phyloP scores from a whole-genome alignment of 331 rosid species.

The Malus hybrid region DNA sequence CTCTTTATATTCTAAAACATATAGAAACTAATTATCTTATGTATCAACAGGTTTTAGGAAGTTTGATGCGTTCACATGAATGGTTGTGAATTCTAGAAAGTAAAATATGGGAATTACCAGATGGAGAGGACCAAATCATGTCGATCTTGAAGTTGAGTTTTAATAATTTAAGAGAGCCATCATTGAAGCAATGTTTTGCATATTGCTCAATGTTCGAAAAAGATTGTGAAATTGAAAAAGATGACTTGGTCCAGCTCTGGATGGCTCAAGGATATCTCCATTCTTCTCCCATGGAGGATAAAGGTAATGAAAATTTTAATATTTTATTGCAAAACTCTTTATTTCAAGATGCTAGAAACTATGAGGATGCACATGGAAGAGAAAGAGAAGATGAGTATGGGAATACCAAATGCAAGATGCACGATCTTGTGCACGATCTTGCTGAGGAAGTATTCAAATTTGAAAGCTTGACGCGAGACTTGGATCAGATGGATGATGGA shows the following conservation, averaged over 20 bases:
- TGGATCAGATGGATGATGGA: too few species aligned
- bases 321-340: background rate
- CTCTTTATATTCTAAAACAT: too few species aligned
- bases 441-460: background rate
- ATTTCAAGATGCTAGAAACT: background rate
- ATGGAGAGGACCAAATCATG: background rate
- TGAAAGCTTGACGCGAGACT: background rate
- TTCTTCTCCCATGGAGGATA: background rate
- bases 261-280: background rate
- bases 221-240: too few species aligned
- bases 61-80: too few species aligned
- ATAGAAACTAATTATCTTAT: too few species aligned
- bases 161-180: too few species aligned
- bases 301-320: background rate
- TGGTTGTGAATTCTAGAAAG: background rate
- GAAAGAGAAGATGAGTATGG: background rate
- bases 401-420: background rate
- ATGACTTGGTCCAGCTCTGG: background rate
- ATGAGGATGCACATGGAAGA: too few species aligned
- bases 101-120: background rate
- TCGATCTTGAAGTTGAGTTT: too few species aligned
- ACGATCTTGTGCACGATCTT: background rate
- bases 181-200: too few species aligned
- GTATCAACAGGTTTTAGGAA: too few species aligned
- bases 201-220: too few species aligned